Evolutionary conservation across 2,329 filamentous ascomycete genomes (phyloP).

Genomic region (Colletotrichum sp.): DNA sequence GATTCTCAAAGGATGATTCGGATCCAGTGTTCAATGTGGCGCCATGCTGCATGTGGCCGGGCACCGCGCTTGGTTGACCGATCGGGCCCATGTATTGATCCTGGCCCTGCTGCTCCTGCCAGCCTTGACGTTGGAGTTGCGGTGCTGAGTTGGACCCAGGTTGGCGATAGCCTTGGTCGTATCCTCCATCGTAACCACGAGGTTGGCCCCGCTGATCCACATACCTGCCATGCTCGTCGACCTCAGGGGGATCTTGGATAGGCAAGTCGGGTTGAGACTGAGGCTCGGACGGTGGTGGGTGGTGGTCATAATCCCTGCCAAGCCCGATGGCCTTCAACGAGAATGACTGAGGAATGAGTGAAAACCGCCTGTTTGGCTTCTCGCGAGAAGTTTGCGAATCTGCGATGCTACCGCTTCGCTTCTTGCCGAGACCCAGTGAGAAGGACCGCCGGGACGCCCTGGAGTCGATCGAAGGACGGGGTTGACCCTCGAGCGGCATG

Average conservation of each 20-base stretch:
- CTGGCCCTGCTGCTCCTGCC: constrained; percentile 28
- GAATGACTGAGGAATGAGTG: constrained; percentile 69
- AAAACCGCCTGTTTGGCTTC: constrained; percentile 70
- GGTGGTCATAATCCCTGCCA: constrained; percentile 56
- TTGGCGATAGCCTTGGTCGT: constrained; percentile 17
- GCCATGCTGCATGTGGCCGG: constrained; percentile 52
- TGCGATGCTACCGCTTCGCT: constrained; percentile 69
- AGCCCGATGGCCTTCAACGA: constrained; percentile 69
- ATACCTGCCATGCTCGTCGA: constrained; percentile 42
- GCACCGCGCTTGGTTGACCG: constrained; percentile 47
- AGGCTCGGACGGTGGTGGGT: constrained; percentile 46
- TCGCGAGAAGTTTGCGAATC: constrained; percentile 63
- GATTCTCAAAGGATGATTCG: constrained; percentile 56
- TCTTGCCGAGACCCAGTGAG: constrained; percentile 72
- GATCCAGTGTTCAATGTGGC: constrained; percentile 56
- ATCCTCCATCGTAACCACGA: constrained; percentile 13
- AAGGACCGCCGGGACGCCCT: constrained; percentile 71
- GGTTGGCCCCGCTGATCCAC: constrained; percentile 28
- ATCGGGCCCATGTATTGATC: constrained; percentile 42
- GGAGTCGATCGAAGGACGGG: constrained; percentile 74
- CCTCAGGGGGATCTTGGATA: constrained; percentile 52
- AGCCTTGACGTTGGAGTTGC: constrained; percentile 36
- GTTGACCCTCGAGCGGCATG: constrained; percentile 63
- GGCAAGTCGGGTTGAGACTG: constrained; percentile 59
- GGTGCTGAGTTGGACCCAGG: constrained; percentile 20